Base-by-base conservation (phyloP, 2,329 filamentous ascomycete genomes). In the Pseudogymnoascus sp. region DNA sequence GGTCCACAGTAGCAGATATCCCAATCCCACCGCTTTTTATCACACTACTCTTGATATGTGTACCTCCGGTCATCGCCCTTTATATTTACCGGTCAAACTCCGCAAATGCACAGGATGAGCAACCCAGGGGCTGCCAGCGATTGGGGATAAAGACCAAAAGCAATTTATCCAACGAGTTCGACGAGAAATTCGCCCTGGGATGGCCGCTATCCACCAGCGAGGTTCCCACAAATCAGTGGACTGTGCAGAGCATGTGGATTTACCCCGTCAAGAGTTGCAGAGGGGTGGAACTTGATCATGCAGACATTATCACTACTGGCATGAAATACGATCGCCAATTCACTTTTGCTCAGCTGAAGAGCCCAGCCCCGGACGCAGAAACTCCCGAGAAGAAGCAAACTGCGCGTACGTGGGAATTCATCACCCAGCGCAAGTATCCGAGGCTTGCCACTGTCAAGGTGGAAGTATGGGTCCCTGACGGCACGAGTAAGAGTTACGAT, bases 201-300 rank as follows among this genome's bases (percentile, higher is more conserved):
- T 67, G 70, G 57, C 67, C 68, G 8, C 67, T 73, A 4, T 67
- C 64, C 14, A 69, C 67, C 11, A 74, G 77, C 60, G 66, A 71
- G 58, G 63, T 68, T 38, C 72, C 70, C 2, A 65, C 66, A 8
- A 71, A 73, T 20, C 72, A 72, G 61, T 79, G 78, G 73, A 74
- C 73, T 35, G 75, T 88, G 57, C 86, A 90, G 72, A 89, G 88
- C 61, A 77, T 96, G 59, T 87, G 86, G 75, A 81, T 91, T 63
- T 93, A 94, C 72, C 91, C 92, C 0, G 76, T 96, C 72, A 93
- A 95, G 75, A 90, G 88, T 61, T 96, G 91, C 72, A 78, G 77
- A 61, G 89, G 88, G 28, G 84, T 96, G 60, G 90, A 94, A 74
- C 74, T 96, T 54, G 75, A 81, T 59, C 76, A 79, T 63, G 83